Base-by-base conservation (phyloP, 352 stramenopile genomes). In the Globisporangium lucens region DNA sequence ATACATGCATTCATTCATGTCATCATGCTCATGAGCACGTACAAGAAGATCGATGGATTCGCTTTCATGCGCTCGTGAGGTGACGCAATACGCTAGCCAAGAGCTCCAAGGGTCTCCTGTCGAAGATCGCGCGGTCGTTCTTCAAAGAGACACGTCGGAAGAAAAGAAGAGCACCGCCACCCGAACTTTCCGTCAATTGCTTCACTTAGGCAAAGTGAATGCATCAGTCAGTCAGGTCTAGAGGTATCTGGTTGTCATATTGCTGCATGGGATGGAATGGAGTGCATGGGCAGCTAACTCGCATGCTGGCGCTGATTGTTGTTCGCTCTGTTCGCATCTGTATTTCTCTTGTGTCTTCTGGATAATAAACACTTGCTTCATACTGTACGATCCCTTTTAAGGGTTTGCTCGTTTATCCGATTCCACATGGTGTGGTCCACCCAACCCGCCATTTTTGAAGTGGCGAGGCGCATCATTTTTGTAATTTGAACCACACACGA, bases 401-500 rank as follows among this genome's bases (percentile, higher is more conserved):
- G n/a, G 30, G 51, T 2, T 30, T 8, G 8, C n/a, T 27, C n/a
- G 5, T 49, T 27, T 57, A 57, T 33, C 22, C n/a, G n/a, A 30
- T 57, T 49, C 2, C 15, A 57, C 17, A 3, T 61, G 17, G 22
- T 61, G 56, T 47, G 56, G 56, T 2, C 30, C 17, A 49, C 30
- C 3, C 22, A 6, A 22, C 33, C 33, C 20, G 20, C 56, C 56
- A 58, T 36, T 55, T 49, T 49, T 49, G 13, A n/a, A 15, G 15
- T 49, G 4, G 13, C 6, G 41, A n/a, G 15, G 17, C 17, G 17
- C 43, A 51, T 22, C 43, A 58, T 27, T 60, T 62, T 62, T 3
- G 35, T 35, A 52, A 63, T 63, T 63, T 63, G 56, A 63, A 63
- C 35, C 13, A 4, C 36, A 6, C 43, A 17, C 24, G 22, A 51